Base-by-base conservation (phyloP, 176 grass and related monocot genomes). In the Oryza glaberrima region DNA sequence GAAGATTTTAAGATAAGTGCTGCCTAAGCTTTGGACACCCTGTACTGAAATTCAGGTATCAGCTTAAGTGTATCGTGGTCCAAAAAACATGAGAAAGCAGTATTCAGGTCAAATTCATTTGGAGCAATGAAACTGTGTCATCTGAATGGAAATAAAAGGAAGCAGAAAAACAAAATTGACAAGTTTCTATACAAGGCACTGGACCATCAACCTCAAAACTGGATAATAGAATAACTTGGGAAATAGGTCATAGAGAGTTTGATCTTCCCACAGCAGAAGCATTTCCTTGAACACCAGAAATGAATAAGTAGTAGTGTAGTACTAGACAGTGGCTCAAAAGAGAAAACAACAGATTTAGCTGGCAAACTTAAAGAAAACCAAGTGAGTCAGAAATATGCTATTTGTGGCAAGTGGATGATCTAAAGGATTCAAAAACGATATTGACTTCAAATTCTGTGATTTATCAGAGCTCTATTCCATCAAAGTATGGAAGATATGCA, bases 201-300 rank as follows among this genome's bases (percentile, higher is more conserved):
- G 25, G 79, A 13, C 16, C 9, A 52, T 75, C 30, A 41, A 80
- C 12, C 34, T 54, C 72, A 77, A 77, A 85, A 82, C 46, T 10
- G 13, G 9, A 2, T 68, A 70, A 72, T 15, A 90, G 14, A 35
- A 73, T 56, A 56, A 63, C n/a, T 63, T 47, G 20, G 41, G 7
- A 44, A 77, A 82, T 67, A 82, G 23, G 47, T 56, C 9, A 2
- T 41, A 45, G 4, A 25, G 43, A 74, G 22, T 3, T 22, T 44
- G 72, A 44, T 45, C 8, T 65, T 73, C 4, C 9, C 56, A 17
- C 23, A 67, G 77, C 44, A 90, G 44, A 17, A 56, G 49, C 6
- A 82, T 68, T 78, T 78, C 67, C 38, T 65, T 17, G 20, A 72
- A 82, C n/a, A 61, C 16, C 11, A 54, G 4, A 86, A 77, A 82